These are phyloP conservation scores for Mycosphaerella sp. DNA, from an alignment of 2,329 filamentous ascomycete genomes.

Conservation along the genomic window DNA sequence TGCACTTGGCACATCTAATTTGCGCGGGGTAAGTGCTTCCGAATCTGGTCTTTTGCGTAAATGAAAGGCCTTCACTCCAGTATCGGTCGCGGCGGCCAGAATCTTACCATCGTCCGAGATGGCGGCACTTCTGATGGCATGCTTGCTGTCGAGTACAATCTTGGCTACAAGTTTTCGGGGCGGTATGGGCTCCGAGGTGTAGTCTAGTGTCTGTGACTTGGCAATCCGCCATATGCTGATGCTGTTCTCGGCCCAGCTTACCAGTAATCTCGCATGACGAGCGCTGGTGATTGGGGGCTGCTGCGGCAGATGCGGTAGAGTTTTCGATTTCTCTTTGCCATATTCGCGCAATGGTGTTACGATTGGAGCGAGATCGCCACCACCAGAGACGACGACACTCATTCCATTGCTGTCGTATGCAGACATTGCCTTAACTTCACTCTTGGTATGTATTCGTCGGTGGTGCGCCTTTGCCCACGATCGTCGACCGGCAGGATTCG, in stretches of 20 bases:
- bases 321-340: constrained; percentile 72
- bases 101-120: constrained; percentile 69
- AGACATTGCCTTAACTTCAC: constrained; percentile 93
- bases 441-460: constrained; percentile 70
- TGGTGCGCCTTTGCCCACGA: constrained; percentile 85
- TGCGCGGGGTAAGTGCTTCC: constrained; percentile 57
- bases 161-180: constrained; percentile 33
- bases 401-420: constrained; percentile 73
- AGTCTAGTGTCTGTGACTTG: constrained; percentile 39
- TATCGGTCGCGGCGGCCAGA: constrained; percentile 53
- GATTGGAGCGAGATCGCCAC: constrained; percentile 75
- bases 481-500: constrained; percentile 41
- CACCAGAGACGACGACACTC: constrained; percentile 87
- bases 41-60: constrained; percentile 23
- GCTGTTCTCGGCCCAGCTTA: constrained; percentile 90
- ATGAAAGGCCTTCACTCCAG: constrained; percentile 31
- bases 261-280: constrained; percentile 64
- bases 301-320: constrained; percentile 78
- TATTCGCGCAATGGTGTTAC: constrained; percentile 73
- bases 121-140: constrained; percentile 72
- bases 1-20: constrained; percentile 57
- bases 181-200: constrained; percentile 17
- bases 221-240: constrained; percentile 71
- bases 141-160: constrained; percentile 40
- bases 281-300: constrained; percentile 67